Evolutionary conservation across 495 filamentous ascomycete species (phyloP), one percentile per base, ranked within the genome.

Genomic region (Hypoxylon fragiforme): DNA sequence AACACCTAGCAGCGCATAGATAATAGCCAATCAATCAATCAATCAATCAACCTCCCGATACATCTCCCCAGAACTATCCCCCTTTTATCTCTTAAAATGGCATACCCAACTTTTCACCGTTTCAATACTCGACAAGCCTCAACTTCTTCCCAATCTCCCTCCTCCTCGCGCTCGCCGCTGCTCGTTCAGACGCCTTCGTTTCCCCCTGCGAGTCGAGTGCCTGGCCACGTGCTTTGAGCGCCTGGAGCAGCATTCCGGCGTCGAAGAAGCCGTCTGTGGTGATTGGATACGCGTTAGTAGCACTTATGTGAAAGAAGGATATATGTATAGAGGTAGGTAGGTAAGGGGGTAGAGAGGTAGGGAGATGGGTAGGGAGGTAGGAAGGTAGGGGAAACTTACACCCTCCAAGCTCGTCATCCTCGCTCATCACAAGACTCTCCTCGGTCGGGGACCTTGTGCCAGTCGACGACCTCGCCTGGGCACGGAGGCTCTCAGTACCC

Each of bases 241-340:
- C 91, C 68, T 92, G 88, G 6, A 92, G 78, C 5, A 96, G 80
- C 89, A 95, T 92, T 24, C 91, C 91, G 1, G 91, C 90, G 72
- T 96, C 91, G 72, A 96, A 96, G 78, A 96, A 96, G 30, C 91
- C 91, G 77, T 96, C 91, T 96, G 61, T 26, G 21, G 37, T 32
- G 1, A 34, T 38, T n/a, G n/a, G n/a, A 28, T 9, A 28, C 4
- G 9, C 1, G 28, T 44, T 47, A 59, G 42, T 35, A 47, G 55
- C 16, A 43, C 26, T 5, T 46, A 50, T 32, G 43, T n/a, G n/a
- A n/a, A n/a, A n/a, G n/a, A n/a, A n/a, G n/a, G n/a, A n/a, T n/a
- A n/a, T n/a, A n/a, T n/a, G n/a, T n/a, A n/a, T n/a, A n/a, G n/a
- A n/a, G n/a, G n/a, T n/a, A n/a, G n/a, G n/a, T n/a, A n/a, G n/a